A percentile compares a stretch with the other conserved stretches of the same genome.
These are phyloP conservation scores for Oryza longistaminata DNA, from an alignment of 176 grass and related monocot genomes.

Conservation along the genomic window DNA sequence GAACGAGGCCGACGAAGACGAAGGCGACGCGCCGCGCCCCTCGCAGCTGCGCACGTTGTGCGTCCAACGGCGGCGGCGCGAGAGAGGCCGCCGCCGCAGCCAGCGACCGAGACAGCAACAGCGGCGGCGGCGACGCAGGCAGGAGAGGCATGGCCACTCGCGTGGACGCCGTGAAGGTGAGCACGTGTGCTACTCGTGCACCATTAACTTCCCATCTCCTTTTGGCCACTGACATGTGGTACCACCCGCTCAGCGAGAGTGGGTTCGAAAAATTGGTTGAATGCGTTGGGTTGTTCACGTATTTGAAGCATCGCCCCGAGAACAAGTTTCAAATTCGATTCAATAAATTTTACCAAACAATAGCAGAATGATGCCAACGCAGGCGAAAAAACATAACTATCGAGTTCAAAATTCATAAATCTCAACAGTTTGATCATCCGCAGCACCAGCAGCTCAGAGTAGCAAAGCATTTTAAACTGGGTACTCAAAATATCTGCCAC, in stretches of 20 bases:
- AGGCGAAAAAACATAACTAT: neutral
- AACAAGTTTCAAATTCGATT: neutral
- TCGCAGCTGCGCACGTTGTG: neutral
- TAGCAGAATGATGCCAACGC: neutral
- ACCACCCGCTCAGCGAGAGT: neutral
- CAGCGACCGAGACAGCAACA: neutral
- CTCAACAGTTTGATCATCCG: neutral
- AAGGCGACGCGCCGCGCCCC: neutral
- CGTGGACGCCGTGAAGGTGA: neutral
- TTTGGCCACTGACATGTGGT: neutral
- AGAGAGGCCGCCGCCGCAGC: slow-evolving; percentile 12
- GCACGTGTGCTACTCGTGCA: neutral
- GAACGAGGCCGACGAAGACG: slow-evolving; percentile 50
- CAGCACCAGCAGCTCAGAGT: slow-evolving; percentile 26
- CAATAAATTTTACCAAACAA: too few relatives aligned
- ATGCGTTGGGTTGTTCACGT: too few relatives aligned
- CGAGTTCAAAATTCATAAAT: slow-evolving; percentile 24
- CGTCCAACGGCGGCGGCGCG: neutral
- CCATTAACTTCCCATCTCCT: neutral
- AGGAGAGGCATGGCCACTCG: slow-evolving; percentile 24
- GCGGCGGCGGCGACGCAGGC: slow-evolving; percentile 20
- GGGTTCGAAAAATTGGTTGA: too few relatives aligned
- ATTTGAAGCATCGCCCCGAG: too few relatives aligned
- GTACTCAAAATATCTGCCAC: slow-evolving; percentile 30
- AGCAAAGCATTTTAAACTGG: slow-evolving; percentile 26